phyloP scores from a whole-genome alignment of 768 basidiomycete genomes.

The Boletus rex-veris region DNA sequence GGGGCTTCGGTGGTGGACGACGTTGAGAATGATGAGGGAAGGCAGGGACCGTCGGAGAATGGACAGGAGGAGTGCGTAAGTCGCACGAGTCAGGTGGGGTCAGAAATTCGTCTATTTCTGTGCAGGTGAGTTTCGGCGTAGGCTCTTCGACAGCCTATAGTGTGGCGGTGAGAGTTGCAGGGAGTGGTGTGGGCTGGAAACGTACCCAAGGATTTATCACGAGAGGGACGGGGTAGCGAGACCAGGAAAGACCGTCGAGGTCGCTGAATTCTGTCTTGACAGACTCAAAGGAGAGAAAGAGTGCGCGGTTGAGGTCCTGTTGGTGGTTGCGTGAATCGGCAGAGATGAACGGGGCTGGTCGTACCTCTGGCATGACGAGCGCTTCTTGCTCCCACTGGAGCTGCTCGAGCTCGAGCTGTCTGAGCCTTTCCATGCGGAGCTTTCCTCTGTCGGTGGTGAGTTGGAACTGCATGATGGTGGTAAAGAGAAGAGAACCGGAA shows the following conservation, averaged over 20 bases:
- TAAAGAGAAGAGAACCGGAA: neutral
- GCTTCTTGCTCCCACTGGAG: conserved; percentile 53
- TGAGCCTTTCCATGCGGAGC: conserved; percentile 43
- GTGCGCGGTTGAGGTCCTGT: conserved; percentile 31
- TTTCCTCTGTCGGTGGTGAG: conserved; percentile 41
- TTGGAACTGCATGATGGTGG: conserved; percentile 14
- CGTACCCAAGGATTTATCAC: conserved; percentile 27
- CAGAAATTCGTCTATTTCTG: conserved; percentile 20
- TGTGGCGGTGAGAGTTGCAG: neutral
- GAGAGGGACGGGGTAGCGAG: conserved; percentile 33
- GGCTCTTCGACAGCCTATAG: conserved; percentile 27
- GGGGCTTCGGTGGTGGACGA: conserved; percentile 1
- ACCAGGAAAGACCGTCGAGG: conserved; percentile 57
- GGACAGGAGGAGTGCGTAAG: conserved; percentile 3
- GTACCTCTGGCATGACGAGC: conserved; percentile 55
- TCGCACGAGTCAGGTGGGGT: conserved; percentile 8
- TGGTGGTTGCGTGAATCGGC: conserved; percentile 9
- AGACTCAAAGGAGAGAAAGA: conserved; percentile 42
- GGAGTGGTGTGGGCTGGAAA: neutral
- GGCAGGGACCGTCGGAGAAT: conserved; percentile 3
- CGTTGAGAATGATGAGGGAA: neutral
- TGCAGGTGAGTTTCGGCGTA: conserved; percentile 23
- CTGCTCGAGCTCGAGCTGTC: conserved; percentile 52
- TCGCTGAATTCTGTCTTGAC: conserved; percentile 63
- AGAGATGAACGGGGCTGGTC: neutral